phyloP scores from a whole-genome alignment of 139 green algal species.

The Diplosphaera chodatii region DNA sequence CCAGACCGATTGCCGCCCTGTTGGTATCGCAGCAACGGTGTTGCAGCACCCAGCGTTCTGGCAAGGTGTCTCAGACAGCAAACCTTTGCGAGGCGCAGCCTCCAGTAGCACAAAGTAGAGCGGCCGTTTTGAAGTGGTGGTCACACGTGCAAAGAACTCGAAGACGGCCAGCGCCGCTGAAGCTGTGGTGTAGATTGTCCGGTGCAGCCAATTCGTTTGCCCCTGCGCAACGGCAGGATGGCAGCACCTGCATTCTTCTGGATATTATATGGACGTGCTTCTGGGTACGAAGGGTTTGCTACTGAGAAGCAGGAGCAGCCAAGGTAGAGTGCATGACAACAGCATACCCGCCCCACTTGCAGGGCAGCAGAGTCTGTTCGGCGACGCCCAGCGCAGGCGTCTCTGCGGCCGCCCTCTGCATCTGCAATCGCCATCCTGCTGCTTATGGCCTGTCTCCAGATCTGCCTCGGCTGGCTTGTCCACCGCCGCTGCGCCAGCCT shows the following conservation, averaged over 20 bases:
- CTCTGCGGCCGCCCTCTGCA: too few relatives aligned
- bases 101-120: conserved; percentile 50
- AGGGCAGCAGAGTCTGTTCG: background rate
- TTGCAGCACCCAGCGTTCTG: too few relatives aligned
- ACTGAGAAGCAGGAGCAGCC: too few relatives aligned
- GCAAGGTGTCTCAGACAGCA: too few relatives aligned
- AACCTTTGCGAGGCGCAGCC: background rate
- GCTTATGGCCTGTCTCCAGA: background rate
- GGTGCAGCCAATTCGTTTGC: background rate
- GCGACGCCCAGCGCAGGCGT: background rate
- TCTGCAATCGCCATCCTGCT: too few relatives aligned
- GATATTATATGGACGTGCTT: too few relatives aligned
- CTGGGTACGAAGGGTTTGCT: too few relatives aligned
- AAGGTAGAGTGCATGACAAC: too few relatives aligned
- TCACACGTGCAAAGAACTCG: conserved; percentile 22
- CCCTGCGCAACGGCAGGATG: background rate
- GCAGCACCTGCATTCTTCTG: too few relatives aligned
- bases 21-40: conserved; percentile 18
- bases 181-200: background rate
- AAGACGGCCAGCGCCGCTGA: background rate
- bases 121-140: conserved; percentile 26
- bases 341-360: background rate
- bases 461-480: background rate
- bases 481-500: background rate
- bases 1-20: background rate